These are phyloP conservation scores for Coleophoma crateriformis DNA, from an alignment of 2,329 filamentous ascomycete species.

Conservation along the genomic window DNA sequence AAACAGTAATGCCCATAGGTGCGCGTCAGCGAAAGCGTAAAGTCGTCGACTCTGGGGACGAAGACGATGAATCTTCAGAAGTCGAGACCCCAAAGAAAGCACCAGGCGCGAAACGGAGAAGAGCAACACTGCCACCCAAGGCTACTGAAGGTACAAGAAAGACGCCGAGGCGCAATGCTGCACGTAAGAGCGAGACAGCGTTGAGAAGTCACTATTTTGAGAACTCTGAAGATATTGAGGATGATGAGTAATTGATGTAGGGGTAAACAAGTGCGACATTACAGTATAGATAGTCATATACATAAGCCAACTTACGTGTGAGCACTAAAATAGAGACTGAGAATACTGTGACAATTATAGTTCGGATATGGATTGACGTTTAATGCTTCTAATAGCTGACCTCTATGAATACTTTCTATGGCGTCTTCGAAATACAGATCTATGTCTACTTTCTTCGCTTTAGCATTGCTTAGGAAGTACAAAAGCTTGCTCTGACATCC, in stretches of 20 bases:
- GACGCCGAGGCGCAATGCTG: constrained; percentile 18
- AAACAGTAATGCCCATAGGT: background rate
- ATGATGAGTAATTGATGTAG: constrained; percentile 4
- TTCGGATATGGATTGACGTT: too few relatives aligned
- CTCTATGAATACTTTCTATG: too few relatives aligned
- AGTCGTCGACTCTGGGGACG: constrained; percentile 3
- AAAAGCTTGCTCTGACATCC: constrained; percentile 17
- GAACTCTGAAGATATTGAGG: constrained; percentile 15
- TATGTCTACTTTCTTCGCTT: too few relatives aligned
- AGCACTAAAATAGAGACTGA: too few relatives aligned
- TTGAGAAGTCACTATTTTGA: constrained; percentile 25
- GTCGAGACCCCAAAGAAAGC: constrained; percentile 2
- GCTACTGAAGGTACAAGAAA: constrained; percentile 8
- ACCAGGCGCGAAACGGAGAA: constrained; percentile 2
- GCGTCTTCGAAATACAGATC: too few relatives aligned
- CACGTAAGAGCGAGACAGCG: constrained; percentile 19
- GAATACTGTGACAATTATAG: too few relatives aligned
- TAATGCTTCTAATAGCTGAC: too few relatives aligned
- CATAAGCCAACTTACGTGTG: too few relatives aligned
- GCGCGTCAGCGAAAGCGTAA: background rate
- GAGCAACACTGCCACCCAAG: constrained; percentile 3
- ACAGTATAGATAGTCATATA: too few relatives aligned
- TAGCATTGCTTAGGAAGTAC: background rate
- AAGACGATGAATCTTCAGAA: constrained; percentile 3
- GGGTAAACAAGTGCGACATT: too few relatives aligned